Base-by-base conservation (phyloP, 2,329 filamentous ascomycete species). In the Delphinella strobiligena region DNA sequence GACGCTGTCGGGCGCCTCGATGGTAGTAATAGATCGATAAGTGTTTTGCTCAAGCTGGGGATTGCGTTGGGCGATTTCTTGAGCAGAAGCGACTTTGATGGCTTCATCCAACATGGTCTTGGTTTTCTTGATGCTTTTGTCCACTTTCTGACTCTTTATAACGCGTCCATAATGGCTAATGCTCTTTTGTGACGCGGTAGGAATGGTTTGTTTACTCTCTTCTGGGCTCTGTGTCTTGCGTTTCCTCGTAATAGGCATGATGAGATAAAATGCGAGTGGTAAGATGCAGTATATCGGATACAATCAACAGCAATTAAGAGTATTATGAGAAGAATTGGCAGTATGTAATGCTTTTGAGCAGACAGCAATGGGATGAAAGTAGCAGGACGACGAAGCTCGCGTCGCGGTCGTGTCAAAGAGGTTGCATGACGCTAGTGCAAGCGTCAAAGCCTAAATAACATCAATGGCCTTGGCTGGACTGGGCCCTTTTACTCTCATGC, bases 231-330 rank as follows among this genome's bases (percentile, higher is more conserved):
- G 16, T 16, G 41, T 33, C 37, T 43, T 43, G 36, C 37, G 41
- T 34, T 43, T 43, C 16, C 41, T 43, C 12, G 37, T 38, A 22
- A 33, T 30, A 19, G 41, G 36, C 41, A 43, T 42, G 19, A 37
- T 43, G 27, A 30, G 36, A 38, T 43, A 36, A 29, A 19, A 31
- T 37, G 7, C 7, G 7, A 27, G 12, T 27, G 22, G 12, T 27
- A 12, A 7, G 7, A 7, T 7, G 22, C 12, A 12, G 22, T 27
- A 27, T 27, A 27, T 27, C 7, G 22, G 12, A 12, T 7, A 7
- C 12, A 27, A 27, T 27, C 7, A 27, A 27, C 22, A 27, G 22
- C 22, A 27, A 27, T 27, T 7, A 12, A 27, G 22, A 12, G 12
- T 27, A 27, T 27, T 7, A 27, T 27, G 22, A 27, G 22, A 27